phyloP scores from a whole-genome alignment of 495 filamentous ascomycete species.

The Xylaria scruposa region DNA sequence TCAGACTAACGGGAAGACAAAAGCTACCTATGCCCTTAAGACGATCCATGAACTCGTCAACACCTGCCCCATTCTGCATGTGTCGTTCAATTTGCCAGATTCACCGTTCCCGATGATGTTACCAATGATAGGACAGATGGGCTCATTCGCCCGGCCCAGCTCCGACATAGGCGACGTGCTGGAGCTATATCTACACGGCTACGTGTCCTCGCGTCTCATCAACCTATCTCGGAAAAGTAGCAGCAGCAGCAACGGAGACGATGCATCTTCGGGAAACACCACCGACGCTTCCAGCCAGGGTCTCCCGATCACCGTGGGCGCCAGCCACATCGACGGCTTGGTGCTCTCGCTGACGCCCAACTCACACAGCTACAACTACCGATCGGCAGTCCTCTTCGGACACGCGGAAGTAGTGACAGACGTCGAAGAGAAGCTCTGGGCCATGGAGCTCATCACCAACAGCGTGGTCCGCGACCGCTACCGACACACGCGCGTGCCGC shows the following conservation, averaged over 20 bases:
- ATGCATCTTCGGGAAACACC: conserved; percentile 21
- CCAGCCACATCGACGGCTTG: conserved; percentile 73
- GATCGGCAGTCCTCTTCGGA: conserved; percentile 80
- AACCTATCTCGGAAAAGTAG: conserved; percentile 62
- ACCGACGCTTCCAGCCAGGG: conserved; percentile 23
- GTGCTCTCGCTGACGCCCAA: conserved; percentile 80
- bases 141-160: conserved; percentile 68
- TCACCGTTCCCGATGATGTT: conserved; percentile 72
- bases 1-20: conserved; percentile 10
- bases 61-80: conserved; percentile 74
- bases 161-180: conserved; percentile 67
- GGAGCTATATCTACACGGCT: conserved; percentile 89
- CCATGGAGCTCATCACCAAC: conserved; percentile 84
- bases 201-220: conserved; percentile 81
- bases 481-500: conserved; percentile 72
- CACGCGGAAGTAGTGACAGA: conserved; percentile 71
- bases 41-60: conserved; percentile 86
- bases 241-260: no score
- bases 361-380: conserved; percentile 88
- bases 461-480: conserved; percentile 73
- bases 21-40: conserved; percentile 75
- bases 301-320: conserved; percentile 70
- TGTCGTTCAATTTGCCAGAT: conserved; percentile 73
- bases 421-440: conserved; percentile 76
- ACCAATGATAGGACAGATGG: conserved; percentile 90